phyloP scores from a whole-genome alignment of 2,329 filamentous ascomycete genomes.

The Fusarium ambrosium region DNA sequence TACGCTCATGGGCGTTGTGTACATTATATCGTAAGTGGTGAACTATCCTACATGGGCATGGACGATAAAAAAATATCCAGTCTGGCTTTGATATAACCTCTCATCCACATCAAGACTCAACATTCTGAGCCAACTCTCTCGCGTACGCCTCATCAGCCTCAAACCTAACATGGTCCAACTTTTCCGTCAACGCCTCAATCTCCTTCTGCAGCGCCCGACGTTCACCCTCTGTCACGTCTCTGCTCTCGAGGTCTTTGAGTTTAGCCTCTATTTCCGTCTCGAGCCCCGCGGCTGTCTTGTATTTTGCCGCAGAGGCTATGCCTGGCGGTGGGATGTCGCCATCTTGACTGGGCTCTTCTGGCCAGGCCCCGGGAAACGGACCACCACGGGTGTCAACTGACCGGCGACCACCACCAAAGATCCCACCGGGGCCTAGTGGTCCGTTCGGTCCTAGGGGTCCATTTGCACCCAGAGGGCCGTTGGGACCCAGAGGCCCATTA shows the following conservation, averaged over 20 bases:
- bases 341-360: slow-evolving; percentile 46
- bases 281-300: slow-evolving; percentile 52
- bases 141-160: slow-evolving; percentile 64
- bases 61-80: not conserved
- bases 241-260: slow-evolving; percentile 45
- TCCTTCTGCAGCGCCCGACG: slow-evolving; percentile 49
- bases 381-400: slow-evolving; percentile 5
- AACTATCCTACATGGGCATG: slow-evolving; percentile 1
- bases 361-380: slow-evolving; percentile 53
- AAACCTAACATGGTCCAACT: slow-evolving; percentile 55
- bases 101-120: not conserved
- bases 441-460: not conserved
- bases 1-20: not conserved
- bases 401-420: slow-evolving; percentile 9
- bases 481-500: slow-evolving; percentile 1
- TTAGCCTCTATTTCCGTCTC: slow-evolving; percentile 52
- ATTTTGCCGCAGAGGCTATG: slow-evolving; percentile 52
- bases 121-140: slow-evolving; percentile 53
- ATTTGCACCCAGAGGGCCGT: slow-evolving; percentile 12
- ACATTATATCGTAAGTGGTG: not conserved
- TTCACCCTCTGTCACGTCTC: slow-evolving; percentile 42
- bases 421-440: slow-evolving; percentile 2
- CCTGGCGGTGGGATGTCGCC: slow-evolving; percentile 36
- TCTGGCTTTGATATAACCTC: not conserved
- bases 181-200: slow-evolving; percentile 55